Conservation (phyloP, 73 alveolate species). For the Loxodes magnus region DNA sequence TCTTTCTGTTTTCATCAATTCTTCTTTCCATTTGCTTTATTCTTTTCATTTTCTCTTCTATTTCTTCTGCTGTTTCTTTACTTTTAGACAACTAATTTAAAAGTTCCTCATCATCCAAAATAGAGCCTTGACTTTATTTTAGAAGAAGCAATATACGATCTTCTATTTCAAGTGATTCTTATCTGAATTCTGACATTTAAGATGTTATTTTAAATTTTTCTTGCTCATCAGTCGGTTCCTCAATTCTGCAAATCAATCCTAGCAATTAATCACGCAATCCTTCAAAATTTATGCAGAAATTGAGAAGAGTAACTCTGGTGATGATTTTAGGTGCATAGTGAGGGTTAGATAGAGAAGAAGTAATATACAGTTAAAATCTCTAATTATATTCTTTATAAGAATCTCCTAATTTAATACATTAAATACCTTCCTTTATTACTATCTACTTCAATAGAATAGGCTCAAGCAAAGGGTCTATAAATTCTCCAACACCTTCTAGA, state of each 20-base stretch:
- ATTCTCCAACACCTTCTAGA: constrained; percentile 76
- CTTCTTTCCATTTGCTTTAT: constrained; percentile 74
- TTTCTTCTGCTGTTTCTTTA: constrained; percentile 75
- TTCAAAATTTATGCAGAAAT: constrained; percentile 94
- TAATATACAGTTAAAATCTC: constrained; percentile 76
- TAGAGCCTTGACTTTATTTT: constrained; percentile 60
- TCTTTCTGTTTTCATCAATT: constrained; percentile 67
- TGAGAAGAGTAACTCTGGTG: constrained; percentile 86
- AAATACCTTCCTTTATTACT: constrained; percentile 48
- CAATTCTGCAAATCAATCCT: constrained; percentile 85
- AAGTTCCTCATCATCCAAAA: constrained; percentile 78
- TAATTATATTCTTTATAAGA: constrained; percentile 65
- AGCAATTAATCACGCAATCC: constrained; percentile 89
- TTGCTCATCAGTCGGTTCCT: constrained; percentile 85
- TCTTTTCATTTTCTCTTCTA: constrained; percentile 58
- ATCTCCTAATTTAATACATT: constrained; percentile 65
- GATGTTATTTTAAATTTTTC: constrained; percentile 56
- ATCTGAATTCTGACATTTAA: constrained; percentile 69
- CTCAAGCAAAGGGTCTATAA: constrained; percentile 81
- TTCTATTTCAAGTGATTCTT: constrained; percentile 78
- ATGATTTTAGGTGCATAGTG: constrained; percentile 91
- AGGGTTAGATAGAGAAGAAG: constrained; percentile 89
- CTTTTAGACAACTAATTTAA: constrained; percentile 67
- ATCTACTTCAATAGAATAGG: constrained; percentile 71
- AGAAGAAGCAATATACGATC: constrained; percentile 81